These are phyloP conservation scores for Coemansia sp. DNA, from an alignment of 192 early-diverging fungal genomes.

Conservation along the genomic window DNA sequence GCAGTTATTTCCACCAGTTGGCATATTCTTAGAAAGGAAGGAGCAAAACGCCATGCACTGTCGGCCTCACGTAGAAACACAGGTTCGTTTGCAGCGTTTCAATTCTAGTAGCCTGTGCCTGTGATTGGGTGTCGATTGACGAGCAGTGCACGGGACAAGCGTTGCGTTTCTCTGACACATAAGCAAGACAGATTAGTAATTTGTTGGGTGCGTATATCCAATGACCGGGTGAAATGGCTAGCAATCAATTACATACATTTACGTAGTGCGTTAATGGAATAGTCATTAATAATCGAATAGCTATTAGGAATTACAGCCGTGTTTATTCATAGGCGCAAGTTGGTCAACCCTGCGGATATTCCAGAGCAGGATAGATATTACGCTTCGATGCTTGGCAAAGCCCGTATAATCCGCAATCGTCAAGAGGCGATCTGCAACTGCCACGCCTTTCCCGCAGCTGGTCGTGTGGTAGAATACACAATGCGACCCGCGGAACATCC, in stretches of 20 bases:
- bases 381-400: no score
- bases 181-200: background rate
- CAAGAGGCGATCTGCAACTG: no score
- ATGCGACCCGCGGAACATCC: background rate
- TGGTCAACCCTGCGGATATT: no score
- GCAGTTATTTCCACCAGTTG: background rate
- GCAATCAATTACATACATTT: background rate
- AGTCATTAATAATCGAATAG: no score
- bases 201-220: constrained; percentile 1
- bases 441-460: no score
- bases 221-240: background rate
- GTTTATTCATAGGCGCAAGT: no score
- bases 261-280: no score
- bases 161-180: background rate
- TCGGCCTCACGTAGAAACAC: background rate
- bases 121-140: background rate
- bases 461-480: background rate
- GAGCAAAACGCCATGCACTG: background rate
- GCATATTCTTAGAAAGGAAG: background rate
- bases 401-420: no score
- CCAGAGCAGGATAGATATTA: no score
- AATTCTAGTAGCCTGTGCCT: background rate
- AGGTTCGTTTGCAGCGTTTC: background rate
- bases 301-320: no score
- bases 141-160: background rate